Evolutionary conservation across 148 eudicot genomes (phyloP), one percentile per base, ranked within the genome.

Genomic region (Rheum nobile): DNA sequence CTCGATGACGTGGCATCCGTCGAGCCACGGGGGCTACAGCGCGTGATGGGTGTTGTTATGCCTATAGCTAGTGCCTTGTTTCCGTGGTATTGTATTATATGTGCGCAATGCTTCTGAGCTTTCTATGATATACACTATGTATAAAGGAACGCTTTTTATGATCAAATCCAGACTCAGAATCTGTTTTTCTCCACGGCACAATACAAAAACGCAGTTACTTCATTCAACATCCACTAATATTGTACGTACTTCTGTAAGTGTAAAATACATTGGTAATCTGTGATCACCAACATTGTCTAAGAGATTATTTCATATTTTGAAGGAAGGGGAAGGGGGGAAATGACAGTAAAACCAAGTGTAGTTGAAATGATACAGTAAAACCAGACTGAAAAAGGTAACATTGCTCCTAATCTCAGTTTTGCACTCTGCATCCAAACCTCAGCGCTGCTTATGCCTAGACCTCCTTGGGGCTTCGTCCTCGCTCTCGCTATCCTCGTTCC

Each of bases 401-500:
- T 10, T 1, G 13, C 10, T 42, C 46, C 46, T 42, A 46, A 17
- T 46, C 52, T 46, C 52, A 13, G 46, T n/a, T n/a, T n/a, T n/a
- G 14, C 46, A 42, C 14, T 12, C 12, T 13, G 46, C 46, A n/a
- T n/a, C 52, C 52, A 11, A 54, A 42, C 85, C 79, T 44, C 86
- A 89, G 77, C 90, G 90, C 86, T 91, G 91, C 32, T 97, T 92
- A 52, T 94, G 96, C 77, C 98, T 89, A 1, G 98, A 91, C 82
- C 97, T 81, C 77, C 98, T 84, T 8, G 98, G 98, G 6, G 95
- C 98, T 83, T 94, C 98, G 48, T 94, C 98, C 81, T 94, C 98
- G 41, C 98, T 94, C 71, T 88, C 98, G 77, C 97, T 91, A 19
- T 91, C 98, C 32, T 89, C 97, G 73, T 91, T 90, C 43, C 78